phyloP scores from a whole-genome alignment of 1,284 basidiomycete species.

The Mycena citricolor region DNA sequence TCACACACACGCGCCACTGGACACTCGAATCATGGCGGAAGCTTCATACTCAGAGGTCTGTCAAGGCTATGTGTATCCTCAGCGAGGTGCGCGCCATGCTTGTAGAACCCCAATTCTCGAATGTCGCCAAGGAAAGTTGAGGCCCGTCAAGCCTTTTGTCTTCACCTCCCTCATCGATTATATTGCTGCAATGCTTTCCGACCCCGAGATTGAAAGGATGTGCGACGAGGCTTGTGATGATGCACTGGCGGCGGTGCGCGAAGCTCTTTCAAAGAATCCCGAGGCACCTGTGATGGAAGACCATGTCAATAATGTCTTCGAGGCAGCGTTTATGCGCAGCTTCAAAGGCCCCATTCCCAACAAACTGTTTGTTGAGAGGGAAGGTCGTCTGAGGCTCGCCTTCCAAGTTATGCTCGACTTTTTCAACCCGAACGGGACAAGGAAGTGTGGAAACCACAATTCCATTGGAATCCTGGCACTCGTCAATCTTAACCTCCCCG shows the following conservation, averaged over 20 bases:
- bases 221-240: neutral
- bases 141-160: conserved; percentile 3
- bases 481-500: conserved; percentile 22
- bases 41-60: neutral
- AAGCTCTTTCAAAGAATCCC: neutral
- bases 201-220: conserved; percentile 2
- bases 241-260: neutral
- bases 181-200: conserved; percentile 4
- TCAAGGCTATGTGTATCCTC: neutral
- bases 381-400: conserved; percentile 13
- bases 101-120: neutral
- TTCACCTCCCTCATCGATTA: conserved; percentile 6
- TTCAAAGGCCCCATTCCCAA: conserved; percentile 21
- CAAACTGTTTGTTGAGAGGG: conserved; percentile 23
- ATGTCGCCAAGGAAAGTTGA: neutral
- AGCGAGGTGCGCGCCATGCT: neutral
- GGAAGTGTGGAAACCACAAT: conserved; percentile 12
- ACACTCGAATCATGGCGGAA: conserved; percentile 1
- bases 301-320: conserved; percentile 9
- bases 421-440: conserved; percentile 1
- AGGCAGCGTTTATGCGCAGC: conserved; percentile 19
- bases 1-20: neutral
- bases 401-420: conserved; percentile 12
- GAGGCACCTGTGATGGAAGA: neutral
- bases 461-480: conserved; percentile 23